Evolutionary conservation across 2,329 filamentous ascomycete genomes (phyloP).

Genomic region (Talaromyces sp.): DNA sequence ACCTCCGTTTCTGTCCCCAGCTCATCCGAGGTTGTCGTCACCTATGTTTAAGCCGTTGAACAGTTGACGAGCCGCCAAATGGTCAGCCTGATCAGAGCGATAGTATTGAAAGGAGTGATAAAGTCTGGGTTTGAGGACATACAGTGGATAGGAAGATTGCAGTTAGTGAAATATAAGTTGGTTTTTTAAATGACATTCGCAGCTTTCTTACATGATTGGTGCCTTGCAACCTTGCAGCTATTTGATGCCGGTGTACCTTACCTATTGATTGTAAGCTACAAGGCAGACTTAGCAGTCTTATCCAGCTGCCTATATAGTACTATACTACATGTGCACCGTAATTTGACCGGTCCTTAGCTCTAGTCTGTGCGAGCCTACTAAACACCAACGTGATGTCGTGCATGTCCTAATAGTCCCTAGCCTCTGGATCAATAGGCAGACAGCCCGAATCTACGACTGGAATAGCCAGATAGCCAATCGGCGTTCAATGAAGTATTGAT

Average conservation of each 20-base stretch:
- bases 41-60: slow-evolving; percentile 16
- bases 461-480: not conserved
- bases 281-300: not conserved
- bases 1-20: slow-evolving; percentile 28
- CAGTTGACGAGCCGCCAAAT: too few species aligned
- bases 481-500: not conserved
- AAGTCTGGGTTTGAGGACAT: not conserved
- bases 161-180: too few species aligned
- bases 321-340: not conserved
- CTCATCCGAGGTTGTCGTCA: slow-evolving; percentile 28
- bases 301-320: not conserved
- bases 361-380: slow-evolving; percentile 8
- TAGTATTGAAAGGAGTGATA: too few species aligned
- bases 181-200: not conserved
- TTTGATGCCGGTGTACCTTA: not conserved
- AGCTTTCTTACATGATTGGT: not conserved
- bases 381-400: slow-evolving; percentile 4
- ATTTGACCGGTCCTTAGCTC: not conserved
- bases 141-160: not conserved
- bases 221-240: not conserved
- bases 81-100: too few species aligned
- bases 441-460: not conserved
- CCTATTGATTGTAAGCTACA: not conserved
- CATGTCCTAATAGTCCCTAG: slow-evolving; percentile 1
- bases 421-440: not conserved